Percentiles rank a stretch among this genome's conserved stretches.
These are phyloP conservation scores for Byssothecium circinans DNA, from an alignment of 2,329 filamentous ascomycete genomes.

Conservation along the genomic window DNA sequence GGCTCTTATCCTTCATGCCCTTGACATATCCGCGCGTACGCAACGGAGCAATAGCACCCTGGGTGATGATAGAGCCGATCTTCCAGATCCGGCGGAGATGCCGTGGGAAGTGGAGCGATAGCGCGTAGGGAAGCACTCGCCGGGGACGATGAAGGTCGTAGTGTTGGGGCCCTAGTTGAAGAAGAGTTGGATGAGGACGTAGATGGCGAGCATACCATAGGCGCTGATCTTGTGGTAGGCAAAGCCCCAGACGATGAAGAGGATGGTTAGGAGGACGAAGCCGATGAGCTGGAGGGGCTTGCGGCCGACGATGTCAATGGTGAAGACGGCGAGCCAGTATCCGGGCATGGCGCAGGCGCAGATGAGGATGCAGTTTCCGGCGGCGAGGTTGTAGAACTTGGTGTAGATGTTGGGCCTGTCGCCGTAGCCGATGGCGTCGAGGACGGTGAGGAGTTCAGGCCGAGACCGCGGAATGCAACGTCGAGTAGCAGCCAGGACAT, in stretches of 20 bases:
- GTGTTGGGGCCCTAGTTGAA: slow-evolving; percentile 56
- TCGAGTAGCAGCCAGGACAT: slow-evolving; percentile 73
- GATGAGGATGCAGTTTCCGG: slow-evolving; percentile 78
- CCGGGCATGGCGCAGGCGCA: slow-evolving; percentile 78
- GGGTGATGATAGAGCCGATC: slow-evolving; percentile 53
- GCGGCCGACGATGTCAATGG: slow-evolving; percentile 70
- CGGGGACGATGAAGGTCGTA: slow-evolving; percentile 56
- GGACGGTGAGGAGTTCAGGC: slow-evolving; percentile 73
- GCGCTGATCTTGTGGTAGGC: slow-evolving; percentile 39
- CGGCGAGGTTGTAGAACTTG: slow-evolving; percentile 70
- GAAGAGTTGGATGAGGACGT: slow-evolving; percentile 54
- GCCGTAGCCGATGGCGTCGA: slow-evolving; percentile 69
- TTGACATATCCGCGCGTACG: slow-evolving; percentile 54
- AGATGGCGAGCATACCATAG: slow-evolving; percentile 49
- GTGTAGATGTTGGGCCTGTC: slow-evolving; percentile 67
- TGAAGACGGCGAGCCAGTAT: slow-evolving; percentile 63
- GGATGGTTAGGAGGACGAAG: slow-evolving; percentile 36
- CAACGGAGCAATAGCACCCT: slow-evolving; percentile 52
- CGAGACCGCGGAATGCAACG: slow-evolving; percentile 60
- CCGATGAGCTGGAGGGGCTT: slow-evolving; percentile 39
- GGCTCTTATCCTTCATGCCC: slow-evolving; percentile 41
- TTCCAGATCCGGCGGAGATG: slow-evolving; percentile 54
- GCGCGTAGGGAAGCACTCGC: slow-evolving; percentile 54
- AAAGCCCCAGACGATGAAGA: slow-evolving; percentile 42
- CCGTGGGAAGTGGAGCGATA: slow-evolving; percentile 54